Conservation (phyloP, 768 basidiomycete genomes). For the Tremella mesenterica region DNA sequence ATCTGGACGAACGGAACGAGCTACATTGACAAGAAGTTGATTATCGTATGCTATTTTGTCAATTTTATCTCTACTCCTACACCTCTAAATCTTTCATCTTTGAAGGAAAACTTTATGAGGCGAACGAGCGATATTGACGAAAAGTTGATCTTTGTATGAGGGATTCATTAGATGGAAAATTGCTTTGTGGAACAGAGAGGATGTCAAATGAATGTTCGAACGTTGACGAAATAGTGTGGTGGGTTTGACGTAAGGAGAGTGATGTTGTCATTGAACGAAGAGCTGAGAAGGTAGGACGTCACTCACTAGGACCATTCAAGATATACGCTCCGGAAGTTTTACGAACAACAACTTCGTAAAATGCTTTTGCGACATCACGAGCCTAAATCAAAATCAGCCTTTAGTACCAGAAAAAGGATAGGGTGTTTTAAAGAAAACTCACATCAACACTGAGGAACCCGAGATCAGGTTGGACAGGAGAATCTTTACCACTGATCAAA, state of each 20-base stretch:
- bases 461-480: not conserved
- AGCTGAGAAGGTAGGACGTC: no score
- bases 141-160: no score
- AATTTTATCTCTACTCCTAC: no score
- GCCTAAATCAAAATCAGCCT: not conserved
- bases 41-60: slow-evolving; percentile 10
- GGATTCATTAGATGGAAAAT: no score
- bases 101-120: no score
- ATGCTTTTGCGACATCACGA: slow-evolving; percentile 17
- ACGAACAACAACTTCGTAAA: slow-evolving; percentile 13
- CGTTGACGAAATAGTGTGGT: no score
- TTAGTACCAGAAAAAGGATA: not conserved
- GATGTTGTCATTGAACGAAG: no score
- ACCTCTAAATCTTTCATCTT: no score
- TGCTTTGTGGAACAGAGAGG: no score
- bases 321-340: slow-evolving; percentile 11
- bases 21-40: slow-evolving; percentile 8
- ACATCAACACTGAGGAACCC: not conserved
- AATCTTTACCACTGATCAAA: not conserved
- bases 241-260: no score
- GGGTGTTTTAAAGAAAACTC: no score
- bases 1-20: slow-evolving; percentile 1
- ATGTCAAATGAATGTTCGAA: not conserved
- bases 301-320: not conserved
- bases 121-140: no score